Percentiles rank a stretch among this genome's conserved stretches.
phyloP scores from a whole-genome alignment of 495 filamentous ascomycete species.

The Melanomma pulvis-pyrius region DNA sequence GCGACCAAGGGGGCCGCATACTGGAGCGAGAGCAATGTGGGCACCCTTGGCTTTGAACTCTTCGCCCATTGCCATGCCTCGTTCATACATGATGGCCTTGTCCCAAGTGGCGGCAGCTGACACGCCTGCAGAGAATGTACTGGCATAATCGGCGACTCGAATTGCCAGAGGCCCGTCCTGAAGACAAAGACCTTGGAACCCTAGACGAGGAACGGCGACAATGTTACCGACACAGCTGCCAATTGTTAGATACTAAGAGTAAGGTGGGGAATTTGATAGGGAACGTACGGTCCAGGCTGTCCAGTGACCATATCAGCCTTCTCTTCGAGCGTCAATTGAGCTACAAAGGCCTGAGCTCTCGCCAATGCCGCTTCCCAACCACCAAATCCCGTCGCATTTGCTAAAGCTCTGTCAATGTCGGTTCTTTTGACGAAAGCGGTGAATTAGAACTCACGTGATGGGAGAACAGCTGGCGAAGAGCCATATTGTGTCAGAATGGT shows the following conservation, averaged over 20 bases:
- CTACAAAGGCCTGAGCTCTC: constrained; percentile 58
- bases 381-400: constrained; percentile 41
- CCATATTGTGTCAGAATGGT: constrained; percentile 12
- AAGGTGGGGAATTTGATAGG: not conserved
- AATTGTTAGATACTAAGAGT: not conserved
- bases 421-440: constrained; percentile 41
- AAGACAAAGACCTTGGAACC: constrained; percentile 65
- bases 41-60: constrained; percentile 40
- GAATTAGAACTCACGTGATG: constrained; percentile 2
- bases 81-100: constrained; percentile 30
- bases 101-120: constrained; percentile 34
- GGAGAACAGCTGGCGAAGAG: constrained; percentile 15
- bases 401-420: constrained; percentile 13
- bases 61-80: constrained; percentile 36
- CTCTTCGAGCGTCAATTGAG: constrained; percentile 61
- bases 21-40: constrained; percentile 46
- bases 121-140: constrained; percentile 41
- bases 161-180: constrained; percentile 66
- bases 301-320: constrained; percentile 60
- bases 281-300: constrained; percentile 22
- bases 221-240: constrained; percentile 55
- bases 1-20: constrained; percentile 60
- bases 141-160: constrained; percentile 62
- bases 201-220: constrained; percentile 55
- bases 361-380: constrained; percentile 21